A percentile compares a stretch with the other conserved stretches of the same genome.
These are phyloP conservation scores for Huntiella bhutanensis DNA, from an alignment of 2,329 filamentous ascomycete species.

Conservation along the genomic window DNA sequence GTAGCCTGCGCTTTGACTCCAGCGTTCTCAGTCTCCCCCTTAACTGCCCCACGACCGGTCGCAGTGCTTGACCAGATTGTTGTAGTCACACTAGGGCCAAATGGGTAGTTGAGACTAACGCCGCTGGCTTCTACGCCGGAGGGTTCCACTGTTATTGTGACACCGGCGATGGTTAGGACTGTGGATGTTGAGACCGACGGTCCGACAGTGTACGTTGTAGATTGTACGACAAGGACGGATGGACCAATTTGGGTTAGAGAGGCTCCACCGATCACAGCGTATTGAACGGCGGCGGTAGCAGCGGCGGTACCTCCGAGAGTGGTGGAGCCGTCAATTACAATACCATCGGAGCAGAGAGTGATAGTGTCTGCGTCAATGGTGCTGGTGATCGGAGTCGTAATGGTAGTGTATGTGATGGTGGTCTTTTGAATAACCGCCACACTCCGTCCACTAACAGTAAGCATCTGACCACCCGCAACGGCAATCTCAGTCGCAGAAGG, in stretches of 20 bases:
- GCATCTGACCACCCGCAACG: slow-evolving; percentile 28
- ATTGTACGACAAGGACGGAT: slow-evolving; percentile 29
- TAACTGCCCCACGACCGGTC: slow-evolving; percentile 12
- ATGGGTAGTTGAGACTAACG: slow-evolving; percentile 26
- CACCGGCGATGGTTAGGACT: slow-evolving; percentile 21
- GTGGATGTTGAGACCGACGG: slow-evolving; percentile 24
- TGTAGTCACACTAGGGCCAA: slow-evolving; percentile 21
- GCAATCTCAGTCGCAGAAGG: slow-evolving; percentile 24
- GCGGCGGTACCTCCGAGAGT: slow-evolving; percentile 26
- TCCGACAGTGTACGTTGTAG: slow-evolving; percentile 32
- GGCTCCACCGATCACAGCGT: slow-evolving; percentile 31
- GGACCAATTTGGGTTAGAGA: slow-evolving; percentile 32
- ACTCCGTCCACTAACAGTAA: slow-evolving; percentile 25
- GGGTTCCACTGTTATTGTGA: slow-evolving; percentile 33
- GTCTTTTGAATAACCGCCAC: slow-evolving; percentile 23
- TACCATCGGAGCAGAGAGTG: slow-evolving; percentile 27
- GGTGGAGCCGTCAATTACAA: slow-evolving; percentile 21
- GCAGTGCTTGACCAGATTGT: slow-evolving; percentile 21
- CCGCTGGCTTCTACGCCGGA: slow-evolving; percentile 28
- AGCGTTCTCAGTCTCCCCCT: background rate
- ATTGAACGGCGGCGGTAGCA: slow-evolving; percentile 20
- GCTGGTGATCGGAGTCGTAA: slow-evolving; percentile 18
- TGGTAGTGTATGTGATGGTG: slow-evolving; percentile 27
- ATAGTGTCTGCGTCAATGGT: slow-evolving; percentile 32
- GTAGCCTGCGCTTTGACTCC: background rate